phyloP scores from a whole-genome alignment of 768 basidiomycete species.

The Tricholoma bakamatsutake region DNA sequence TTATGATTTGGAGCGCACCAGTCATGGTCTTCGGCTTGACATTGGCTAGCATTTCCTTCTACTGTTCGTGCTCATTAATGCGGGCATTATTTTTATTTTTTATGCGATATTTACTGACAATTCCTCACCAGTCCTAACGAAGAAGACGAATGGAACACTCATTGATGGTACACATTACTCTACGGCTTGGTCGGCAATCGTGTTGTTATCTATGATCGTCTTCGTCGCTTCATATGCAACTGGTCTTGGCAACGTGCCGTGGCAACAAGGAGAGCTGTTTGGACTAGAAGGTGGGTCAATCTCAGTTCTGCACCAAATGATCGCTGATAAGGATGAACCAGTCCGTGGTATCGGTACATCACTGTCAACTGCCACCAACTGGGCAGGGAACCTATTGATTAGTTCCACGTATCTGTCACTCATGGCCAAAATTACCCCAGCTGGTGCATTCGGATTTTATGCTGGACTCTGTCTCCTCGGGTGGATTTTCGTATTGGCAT shows the following conservation, averaged over 20 bases:
- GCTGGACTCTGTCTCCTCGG: conserved; percentile 67
- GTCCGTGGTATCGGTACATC: conserved; percentile 77
- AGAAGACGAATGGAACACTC: conserved; percentile 50
- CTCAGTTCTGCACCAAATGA: conserved; percentile 16
- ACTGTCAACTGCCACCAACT: conserved; percentile 71
- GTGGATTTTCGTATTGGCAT: conserved; percentile 60
- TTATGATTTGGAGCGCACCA: conserved; percentile 17
- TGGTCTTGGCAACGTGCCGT: conserved; percentile 75
- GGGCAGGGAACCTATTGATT: conserved; percentile 73
- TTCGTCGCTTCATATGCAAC: conserved; percentile 81
- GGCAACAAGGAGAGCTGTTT: conserved; percentile 87
- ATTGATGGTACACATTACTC: conserved; percentile 42
- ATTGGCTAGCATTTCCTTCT: conserved; percentile 15
- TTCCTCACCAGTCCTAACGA: conserved; percentile 9
- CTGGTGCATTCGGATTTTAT: conserved; percentile 75
- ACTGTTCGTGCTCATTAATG: conserved; percentile 6
- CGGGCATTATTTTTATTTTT: neutral
- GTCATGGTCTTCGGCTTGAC: conserved; percentile 17
- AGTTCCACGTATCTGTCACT: conserved; percentile 76
- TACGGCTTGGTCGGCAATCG: conserved; percentile 55
- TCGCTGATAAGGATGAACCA: conserved; percentile 46
- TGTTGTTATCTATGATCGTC: conserved; percentile 76
- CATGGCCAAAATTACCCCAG: conserved; percentile 66
- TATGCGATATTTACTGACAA: neutral
- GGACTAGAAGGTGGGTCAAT: conserved; percentile 51